phyloP scores from a whole-genome alignment of 176 grass and related monocot genomes.

The Aechmea fasciata region DNA sequence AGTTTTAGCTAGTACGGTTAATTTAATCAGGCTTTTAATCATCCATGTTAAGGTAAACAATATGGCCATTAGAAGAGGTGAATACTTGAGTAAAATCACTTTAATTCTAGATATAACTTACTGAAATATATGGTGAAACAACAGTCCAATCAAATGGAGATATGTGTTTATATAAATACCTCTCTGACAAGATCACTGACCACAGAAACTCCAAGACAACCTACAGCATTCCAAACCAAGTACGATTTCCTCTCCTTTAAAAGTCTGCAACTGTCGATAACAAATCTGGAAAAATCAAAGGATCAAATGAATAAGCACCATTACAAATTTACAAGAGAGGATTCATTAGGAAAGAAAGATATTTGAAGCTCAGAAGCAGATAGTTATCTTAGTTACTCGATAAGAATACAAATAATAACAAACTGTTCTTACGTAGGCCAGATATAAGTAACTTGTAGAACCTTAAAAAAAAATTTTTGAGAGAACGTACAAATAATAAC shows the following conservation, averaged over 20 bases:
- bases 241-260: constrained; percentile 87
- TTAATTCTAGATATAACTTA: too few relatives aligned
- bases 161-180: constrained; percentile 23
- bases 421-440: too few relatives aligned
- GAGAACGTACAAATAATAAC: too few relatives aligned
- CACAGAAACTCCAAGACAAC: constrained; percentile 74
- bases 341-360: not conserved
- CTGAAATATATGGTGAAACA: constrained; percentile 4
- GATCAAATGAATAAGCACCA: constrained; percentile 1
- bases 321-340: not conserved
- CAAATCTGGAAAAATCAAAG: constrained; percentile 50
- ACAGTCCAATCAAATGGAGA: constrained; percentile 1
- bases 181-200: constrained; percentile 82
- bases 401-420: too few relatives aligned
- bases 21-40: too few relatives aligned
- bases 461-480: too few relatives aligned
- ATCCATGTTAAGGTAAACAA: too few relatives aligned
- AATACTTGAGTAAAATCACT: too few relatives aligned
- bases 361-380: not conserved
- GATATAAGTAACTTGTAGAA: too few relatives aligned
- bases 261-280: constrained; percentile 63
- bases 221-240: constrained; percentile 85
- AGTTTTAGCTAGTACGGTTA: too few relatives aligned
- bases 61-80: too few relatives aligned
- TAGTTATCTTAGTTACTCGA: too few relatives aligned